Evolutionary conservation across 257 asterid genomes (phyloP).

Genomic region (Lavandula angustifolia): DNA sequence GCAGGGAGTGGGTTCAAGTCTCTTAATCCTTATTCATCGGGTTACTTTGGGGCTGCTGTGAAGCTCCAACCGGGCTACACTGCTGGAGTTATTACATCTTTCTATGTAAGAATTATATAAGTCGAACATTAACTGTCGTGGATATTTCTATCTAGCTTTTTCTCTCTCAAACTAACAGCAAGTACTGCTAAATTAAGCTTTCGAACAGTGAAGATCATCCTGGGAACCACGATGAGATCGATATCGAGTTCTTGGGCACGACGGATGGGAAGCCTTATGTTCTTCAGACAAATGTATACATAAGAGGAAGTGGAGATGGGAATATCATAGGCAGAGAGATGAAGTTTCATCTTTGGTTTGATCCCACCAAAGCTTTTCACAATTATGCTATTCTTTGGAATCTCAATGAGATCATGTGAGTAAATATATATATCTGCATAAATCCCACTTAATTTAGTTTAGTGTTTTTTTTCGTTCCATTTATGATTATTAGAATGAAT

Average conservation of each 20-base stretch:
- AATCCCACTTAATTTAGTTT: not conserved
- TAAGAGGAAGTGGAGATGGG: conserved; percentile 84
- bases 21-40: conserved; percentile 54
- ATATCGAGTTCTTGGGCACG: conserved; percentile 83
- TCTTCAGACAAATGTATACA: conserved; percentile 79
- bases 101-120: conserved; percentile 51
- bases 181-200: conserved; percentile 40
- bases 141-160: too few species aligned
- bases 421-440: not conserved
- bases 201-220: conserved; percentile 68
- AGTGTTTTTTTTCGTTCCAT: too few species aligned
- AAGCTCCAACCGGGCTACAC: conserved; percentile 91
- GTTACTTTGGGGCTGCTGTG: conserved; percentile 68
- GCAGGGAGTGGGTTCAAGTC: conserved; percentile 94
- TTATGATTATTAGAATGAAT: not conserved
- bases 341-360: conserved; percentile 85
- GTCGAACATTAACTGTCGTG: not conserved
- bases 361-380: conserved; percentile 73
- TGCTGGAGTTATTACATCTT: conserved; percentile 88
- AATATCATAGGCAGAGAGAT: conserved; percentile 74
- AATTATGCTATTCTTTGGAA: conserved; percentile 81
- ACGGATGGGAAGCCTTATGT: conserved; percentile 70
- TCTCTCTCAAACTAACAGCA: too few species aligned
- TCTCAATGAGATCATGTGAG: conserved; percentile 77
- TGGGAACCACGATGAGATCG: conserved; percentile 84